Base-by-base conservation (phyloP, 208 protist genomes). In the Leishmania gerbilli region DNA sequence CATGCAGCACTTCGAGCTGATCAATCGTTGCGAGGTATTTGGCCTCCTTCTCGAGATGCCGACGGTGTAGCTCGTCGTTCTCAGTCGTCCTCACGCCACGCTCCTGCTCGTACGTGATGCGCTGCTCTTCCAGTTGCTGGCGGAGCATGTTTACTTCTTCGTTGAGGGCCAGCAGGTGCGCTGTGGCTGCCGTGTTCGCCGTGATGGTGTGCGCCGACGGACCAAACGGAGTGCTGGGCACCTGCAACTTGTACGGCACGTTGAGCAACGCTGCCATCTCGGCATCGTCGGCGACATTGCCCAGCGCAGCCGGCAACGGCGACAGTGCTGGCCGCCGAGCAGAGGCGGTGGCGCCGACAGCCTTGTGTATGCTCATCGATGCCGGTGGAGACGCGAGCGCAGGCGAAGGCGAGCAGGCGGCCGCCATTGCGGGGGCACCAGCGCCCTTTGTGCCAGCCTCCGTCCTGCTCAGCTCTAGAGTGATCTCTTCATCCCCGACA, bases 71-170 rank as follows among this genome's bases (percentile, higher is more conserved):
- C 27, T 83, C 81, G 45, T 89, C 82, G 40, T 92, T 84, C 55
- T 89, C 83, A 3, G 53, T 68, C 11, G 88, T 65, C 31, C 85
- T 83, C 27, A 79, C 76, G 27, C 83, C 89, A 45, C 92, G 89
- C 77, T 92, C 91, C 49, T 85, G 71, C 79, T 96, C 91, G 87
- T 96, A 93, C 47, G 83, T 81, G 31, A 49, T 37, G 34, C 89
- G 89, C 79, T 95, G 92, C 42, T 87, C 86, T 72, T 94, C 92
- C 34, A 96, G 84, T 76, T 91, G 88, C 74, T 93, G 80, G 19
- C 86, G 85, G 27, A 96, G 87, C 84, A 90, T 84, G 47, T 87
- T 77, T 0, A 91, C 85, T 79, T 96, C 87, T 64, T 86, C 89
- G 15, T 76, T 77, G 8, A 93, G 74, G 1, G 92, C 92, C 15